A percentile compares a stretch with the other conserved stretches of the same genome.
Conservation (phyloP, 768 basidiomycete genomes). For the Xanthoconium stramineum region DNA sequence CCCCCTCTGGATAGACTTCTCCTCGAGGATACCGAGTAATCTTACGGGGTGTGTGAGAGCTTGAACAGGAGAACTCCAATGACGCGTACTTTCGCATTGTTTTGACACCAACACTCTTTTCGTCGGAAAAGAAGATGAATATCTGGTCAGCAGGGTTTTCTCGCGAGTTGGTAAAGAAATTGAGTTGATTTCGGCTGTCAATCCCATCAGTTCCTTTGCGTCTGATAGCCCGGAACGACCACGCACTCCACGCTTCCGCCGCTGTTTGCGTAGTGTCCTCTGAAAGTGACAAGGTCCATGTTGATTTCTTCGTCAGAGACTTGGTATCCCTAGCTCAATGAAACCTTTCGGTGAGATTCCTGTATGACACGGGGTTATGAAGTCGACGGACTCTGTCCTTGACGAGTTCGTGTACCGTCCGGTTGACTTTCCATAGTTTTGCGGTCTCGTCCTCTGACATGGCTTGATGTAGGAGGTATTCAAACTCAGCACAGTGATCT, state of each 20-base stretch:
- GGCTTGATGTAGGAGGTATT: conserved; percentile 37
- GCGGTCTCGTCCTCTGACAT: conserved; percentile 84
- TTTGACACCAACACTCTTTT: conserved; percentile 92
- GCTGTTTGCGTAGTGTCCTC: conserved; percentile 63
- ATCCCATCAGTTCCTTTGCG: conserved; percentile 7
- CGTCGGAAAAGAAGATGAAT: conserved; percentile 95
- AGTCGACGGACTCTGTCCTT: conserved; percentile 72
- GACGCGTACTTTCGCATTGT: conserved; percentile 89
- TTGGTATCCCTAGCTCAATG: conserved; percentile 70
- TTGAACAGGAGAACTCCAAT: not conserved
- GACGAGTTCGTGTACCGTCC: conserved; percentile 95
- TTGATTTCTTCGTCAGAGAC: conserved; percentile 93
- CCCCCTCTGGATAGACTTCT: conserved; percentile 84
- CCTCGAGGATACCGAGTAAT: conserved; percentile 85
- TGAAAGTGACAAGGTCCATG: conserved; percentile 82
- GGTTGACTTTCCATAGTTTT: conserved; percentile 92
- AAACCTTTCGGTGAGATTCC: conserved; percentile 17
- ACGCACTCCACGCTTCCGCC: conserved; percentile 85
- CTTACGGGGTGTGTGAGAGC: conserved; percentile 39
- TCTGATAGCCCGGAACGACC: not conserved
- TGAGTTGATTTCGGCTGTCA: conserved; percentile 78
- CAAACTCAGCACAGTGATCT: conserved; percentile 49
- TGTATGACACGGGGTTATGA: conserved; percentile 5
- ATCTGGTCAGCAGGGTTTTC: conserved; percentile 73
- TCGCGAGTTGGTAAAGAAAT: conserved; percentile 82